Percentiles rank a stretch among this genome's conserved stretches.
Evolutionary conservation across 768 basidiomycete genomes (phyloP).

Genomic region (Pilatotrama ljubarskyi): DNA sequence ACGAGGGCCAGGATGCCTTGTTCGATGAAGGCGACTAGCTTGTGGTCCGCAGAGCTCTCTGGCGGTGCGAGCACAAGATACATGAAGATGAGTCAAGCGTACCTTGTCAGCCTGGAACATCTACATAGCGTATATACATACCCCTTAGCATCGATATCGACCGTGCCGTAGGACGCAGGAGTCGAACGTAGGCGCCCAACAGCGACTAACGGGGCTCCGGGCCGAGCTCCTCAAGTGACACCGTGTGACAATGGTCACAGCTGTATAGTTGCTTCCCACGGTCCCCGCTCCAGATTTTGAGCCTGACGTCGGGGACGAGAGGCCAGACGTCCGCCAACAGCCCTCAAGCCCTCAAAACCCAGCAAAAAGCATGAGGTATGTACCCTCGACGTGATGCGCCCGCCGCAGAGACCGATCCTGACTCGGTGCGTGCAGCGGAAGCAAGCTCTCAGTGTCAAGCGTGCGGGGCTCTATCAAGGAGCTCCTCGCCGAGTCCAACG

Average conservation of each 20-base stretch:
- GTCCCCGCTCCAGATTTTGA: slow-evolving; percentile 1
- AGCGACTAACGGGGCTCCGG: not conserved
- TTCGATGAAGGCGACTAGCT: no score
- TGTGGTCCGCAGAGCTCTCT: no score
- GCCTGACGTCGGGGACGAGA: not conserved
- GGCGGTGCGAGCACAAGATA: no score
- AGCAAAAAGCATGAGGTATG: slow-evolving; percentile 32
- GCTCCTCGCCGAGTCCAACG: slow-evolving; percentile 77
- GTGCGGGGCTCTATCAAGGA: slow-evolving; percentile 98
- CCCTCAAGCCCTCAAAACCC: slow-evolving; percentile 19
- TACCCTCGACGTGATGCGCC: not conserved
- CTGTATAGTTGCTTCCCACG: slow-evolving; percentile 23
- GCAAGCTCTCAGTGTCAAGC: slow-evolving; percentile 98
- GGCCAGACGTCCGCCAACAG: slow-evolving; percentile 9
- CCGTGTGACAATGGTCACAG: not conserved
- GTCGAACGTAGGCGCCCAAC: no score
- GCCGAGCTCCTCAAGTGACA: not conserved
- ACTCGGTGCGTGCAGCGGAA: slow-evolving; percentile 30
- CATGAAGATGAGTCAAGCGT: no score
- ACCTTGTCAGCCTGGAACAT: no score
- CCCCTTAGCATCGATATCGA: no score
- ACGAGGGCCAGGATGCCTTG: no score
- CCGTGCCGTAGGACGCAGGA: no score
- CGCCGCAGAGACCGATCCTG: not conserved
- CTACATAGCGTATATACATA: no score